Evolutionary conservation across 768 basidiomycete genomes (phyloP), one percentile per base, ranked within the genome.

Genomic region (Mycena sanguinolenta): DNA sequence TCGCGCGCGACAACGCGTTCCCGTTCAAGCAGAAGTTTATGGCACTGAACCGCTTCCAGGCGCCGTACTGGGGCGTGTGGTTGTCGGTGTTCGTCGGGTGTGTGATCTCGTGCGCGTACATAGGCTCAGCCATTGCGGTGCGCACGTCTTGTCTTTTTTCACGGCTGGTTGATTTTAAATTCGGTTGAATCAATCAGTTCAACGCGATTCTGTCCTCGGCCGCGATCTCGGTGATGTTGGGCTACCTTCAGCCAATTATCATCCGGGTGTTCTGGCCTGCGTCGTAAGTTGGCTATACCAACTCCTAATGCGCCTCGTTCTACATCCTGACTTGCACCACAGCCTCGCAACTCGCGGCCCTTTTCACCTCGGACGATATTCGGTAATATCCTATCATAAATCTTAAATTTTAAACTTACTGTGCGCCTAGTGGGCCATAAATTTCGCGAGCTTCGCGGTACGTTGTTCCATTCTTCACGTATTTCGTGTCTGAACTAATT

Each of bases 261-360:
- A 88, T 89, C 49, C 84, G 89, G 8, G 86, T 88, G 4, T 87
- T 89, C 76, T 89, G 88, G 88, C 87, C 88, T 8, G 75, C 79
- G 10, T 81, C 87, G 82, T 88, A 70, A 74, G 84, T 81, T n/a
- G n/a, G n/a, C n/a, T n/a, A n/a, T n/a, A n/a, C n/a, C 16, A 38
- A 13, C 57, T 57, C 55, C 59, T 42, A 58, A 52, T 58, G 53
- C 9, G 21, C 10, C 34, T 57, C 36, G 21, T 28, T 19, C 28
- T 52, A 5, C 3, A 10, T 21, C 32, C 21, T 55, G 23, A 52
- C 27, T 6, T 30, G 38, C 16, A 30, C 16, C 27, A 19, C 58
- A 88, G 87, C n/a, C 81, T 89, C 58, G 74, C 77, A 13, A 81
- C 83, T 50, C 84, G 80, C 30, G 86, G 87, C 12, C 86, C 85